Percentiles rank a stretch among this genome's conserved stretches.
phyloP scores from a whole-genome alignment of 768 basidiomycete species.

The Termitomyces sp. region DNA sequence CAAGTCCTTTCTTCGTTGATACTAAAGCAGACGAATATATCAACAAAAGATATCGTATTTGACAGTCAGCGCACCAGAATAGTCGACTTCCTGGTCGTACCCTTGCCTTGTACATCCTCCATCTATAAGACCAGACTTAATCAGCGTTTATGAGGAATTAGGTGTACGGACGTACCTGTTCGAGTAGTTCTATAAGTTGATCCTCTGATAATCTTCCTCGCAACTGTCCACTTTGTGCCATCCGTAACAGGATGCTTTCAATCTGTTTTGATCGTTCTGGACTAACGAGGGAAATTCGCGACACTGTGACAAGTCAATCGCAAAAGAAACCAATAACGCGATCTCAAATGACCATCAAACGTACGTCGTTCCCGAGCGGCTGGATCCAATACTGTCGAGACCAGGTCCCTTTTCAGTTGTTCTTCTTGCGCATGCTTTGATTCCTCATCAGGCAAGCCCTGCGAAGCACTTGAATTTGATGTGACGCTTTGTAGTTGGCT shows the following conservation, averaged over 20 bases:
- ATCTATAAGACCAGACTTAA: conserved; percentile 29
- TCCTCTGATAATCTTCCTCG: conserved; percentile 70
- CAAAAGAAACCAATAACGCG: conserved; percentile 2
- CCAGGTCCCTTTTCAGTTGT: conserved; percentile 67
- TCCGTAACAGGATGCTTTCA: conserved; percentile 68
- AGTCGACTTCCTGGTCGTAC: conserved; percentile 46
- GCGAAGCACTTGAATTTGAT: neutral
- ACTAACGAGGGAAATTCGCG: conserved; percentile 83
- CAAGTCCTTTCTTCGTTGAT: conserved; percentile 58
- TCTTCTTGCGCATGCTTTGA: conserved; percentile 27
- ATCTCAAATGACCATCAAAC: conserved; percentile 15
- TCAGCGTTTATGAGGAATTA: conserved; percentile 17
- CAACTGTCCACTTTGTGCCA: conserved; percentile 82
- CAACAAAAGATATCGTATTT: conserved; percentile 2
- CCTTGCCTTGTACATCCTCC: conserved; percentile 46
- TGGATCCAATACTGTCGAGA: conserved; percentile 71
- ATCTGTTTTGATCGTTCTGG: conserved; percentile 77
- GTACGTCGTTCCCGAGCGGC: conserved; percentile 79
- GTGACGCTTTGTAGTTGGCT: conserved; percentile 1
- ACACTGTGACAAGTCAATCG: conserved; percentile 43
- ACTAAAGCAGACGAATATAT: conserved; percentile 26
- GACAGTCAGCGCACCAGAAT: conserved; percentile 41
- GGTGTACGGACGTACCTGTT: conserved; percentile 53
- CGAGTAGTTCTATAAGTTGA: conserved; percentile 79
- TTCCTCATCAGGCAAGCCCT: neutral